phyloP scores from a whole-genome alignment of 163 green algal species.

The Picocystis sp. region DNA sequence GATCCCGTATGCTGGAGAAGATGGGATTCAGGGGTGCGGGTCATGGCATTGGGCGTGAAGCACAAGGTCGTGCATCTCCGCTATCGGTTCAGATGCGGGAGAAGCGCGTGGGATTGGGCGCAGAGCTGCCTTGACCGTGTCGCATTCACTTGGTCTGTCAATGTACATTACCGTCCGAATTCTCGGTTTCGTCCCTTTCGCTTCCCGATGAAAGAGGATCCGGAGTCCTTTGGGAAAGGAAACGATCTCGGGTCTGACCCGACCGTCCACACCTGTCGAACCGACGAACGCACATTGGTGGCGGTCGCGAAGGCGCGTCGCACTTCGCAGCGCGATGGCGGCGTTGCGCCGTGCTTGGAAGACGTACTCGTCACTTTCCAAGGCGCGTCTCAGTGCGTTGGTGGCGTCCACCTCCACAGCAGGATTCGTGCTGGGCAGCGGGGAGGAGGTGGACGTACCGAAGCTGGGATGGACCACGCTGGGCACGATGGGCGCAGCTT shows the following conservation, averaged over 20 bases:
- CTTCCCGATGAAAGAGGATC: no score
- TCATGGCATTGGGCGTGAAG: slow-evolving; percentile 30
- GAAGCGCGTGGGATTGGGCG: slow-evolving; percentile 41
- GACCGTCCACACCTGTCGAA: no score
- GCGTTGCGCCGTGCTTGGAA: no score
- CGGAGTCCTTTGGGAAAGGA: no score
- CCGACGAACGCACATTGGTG: no score
- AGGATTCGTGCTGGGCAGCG: slow-evolving; percentile 72
- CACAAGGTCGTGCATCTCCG: slow-evolving; percentile 36
- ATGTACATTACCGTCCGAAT: no score
- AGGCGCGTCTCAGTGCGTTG: slow-evolving; percentile 66
- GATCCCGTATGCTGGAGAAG: slow-evolving; percentile 40
- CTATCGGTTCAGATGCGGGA: slow-evolving; percentile 26
- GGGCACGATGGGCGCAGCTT: slow-evolving; percentile 67
- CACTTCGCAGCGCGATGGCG: no score
- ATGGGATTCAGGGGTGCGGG: slow-evolving; percentile 52
- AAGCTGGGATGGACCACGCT: slow-evolving; percentile 58
- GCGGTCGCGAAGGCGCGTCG: no score
- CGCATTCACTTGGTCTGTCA: no score
- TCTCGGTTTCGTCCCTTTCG: no score
- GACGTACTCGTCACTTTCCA: slow-evolving; percentile 37
- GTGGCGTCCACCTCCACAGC: slow-evolving; percentile 69
- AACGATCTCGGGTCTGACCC: no score
- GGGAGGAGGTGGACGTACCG: slow-evolving; percentile 52
- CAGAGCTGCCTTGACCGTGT: background rate